Evolutionary conservation across 352 stramenopile species (phyloP).

Genomic region (Phytophthora pluvialis): DNA sequence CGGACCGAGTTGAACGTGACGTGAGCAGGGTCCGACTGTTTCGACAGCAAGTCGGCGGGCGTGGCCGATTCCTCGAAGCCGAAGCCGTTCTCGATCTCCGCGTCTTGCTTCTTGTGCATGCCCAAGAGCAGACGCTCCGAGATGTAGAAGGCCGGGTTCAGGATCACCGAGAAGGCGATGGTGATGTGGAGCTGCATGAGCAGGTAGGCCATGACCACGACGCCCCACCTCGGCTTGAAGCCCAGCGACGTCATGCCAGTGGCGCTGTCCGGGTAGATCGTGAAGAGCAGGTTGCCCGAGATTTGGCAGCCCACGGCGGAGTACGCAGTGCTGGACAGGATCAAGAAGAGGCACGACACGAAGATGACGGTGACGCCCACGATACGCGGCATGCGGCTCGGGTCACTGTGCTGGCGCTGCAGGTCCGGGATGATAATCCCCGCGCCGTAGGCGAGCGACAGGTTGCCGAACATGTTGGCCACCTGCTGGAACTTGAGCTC

Average conservation of each 20-base stretch:
- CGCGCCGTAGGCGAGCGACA: slow-evolving; percentile 68
- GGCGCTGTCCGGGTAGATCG: slow-evolving; percentile 49
- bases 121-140: slow-evolving; percentile 45
- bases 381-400: slow-evolving; percentile 62
- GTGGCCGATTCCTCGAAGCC: slow-evolving; percentile 23
- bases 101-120: slow-evolving; percentile 47
- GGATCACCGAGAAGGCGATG: slow-evolving; percentile 51
- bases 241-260: slow-evolving; percentile 43
- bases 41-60: slow-evolving; percentile 22
- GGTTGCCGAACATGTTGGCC: slow-evolving; percentile 62
- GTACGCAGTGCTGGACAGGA: slow-evolving; percentile 53
- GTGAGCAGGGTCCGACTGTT: slow-evolving; percentile 16
- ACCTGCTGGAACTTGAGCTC: slow-evolving; percentile 64
- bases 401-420: slow-evolving; percentile 63
- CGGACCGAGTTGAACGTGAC: slow-evolving; percentile 12
- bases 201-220: slow-evolving; percentile 48
- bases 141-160: slow-evolving; percentile 55
- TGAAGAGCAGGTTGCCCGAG: slow-evolving; percentile 68
- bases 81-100: slow-evolving; percentile 32
- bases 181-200: slow-evolving; percentile 64
- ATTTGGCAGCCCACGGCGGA: slow-evolving; percentile 70
- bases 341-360: slow-evolving; percentile 59
- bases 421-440: slow-evolving; percentile 66
- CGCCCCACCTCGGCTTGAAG: slow-evolving; percentile 44
- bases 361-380: slow-evolving; percentile 58